phyloP scores from a whole-genome alignment of 106 monocot species.

The Alisma plantagoaquatica region DNA sequence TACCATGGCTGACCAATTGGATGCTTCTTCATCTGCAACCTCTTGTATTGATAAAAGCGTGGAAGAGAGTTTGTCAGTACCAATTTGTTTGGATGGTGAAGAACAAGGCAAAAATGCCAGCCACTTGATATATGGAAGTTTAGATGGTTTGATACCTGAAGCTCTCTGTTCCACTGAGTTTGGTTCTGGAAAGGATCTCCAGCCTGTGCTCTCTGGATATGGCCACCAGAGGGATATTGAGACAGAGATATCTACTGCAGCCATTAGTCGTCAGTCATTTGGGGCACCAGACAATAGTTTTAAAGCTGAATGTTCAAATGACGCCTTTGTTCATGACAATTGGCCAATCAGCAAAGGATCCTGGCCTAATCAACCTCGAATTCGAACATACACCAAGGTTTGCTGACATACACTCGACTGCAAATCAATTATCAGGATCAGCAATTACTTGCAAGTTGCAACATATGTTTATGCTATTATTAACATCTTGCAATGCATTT shows the following conservation, averaged over 20 bases:
- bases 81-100: conserved; percentile 44
- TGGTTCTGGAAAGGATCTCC: conserved; percentile 31
- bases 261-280: conserved; percentile 60
- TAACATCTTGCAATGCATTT: no score
- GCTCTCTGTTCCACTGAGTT: conserved; percentile 35
- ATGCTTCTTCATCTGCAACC: conserved; percentile 56
- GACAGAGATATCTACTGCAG: conserved; percentile 56
- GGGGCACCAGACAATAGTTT: conserved; percentile 38
- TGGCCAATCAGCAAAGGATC: conserved; percentile 24
- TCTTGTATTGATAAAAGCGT: conserved; percentile 44
- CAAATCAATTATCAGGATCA: no score
- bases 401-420: conserved; percentile 6
- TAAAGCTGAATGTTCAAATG: conserved; percentile 47
- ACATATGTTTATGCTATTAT: no score
- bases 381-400: conserved; percentile 81
- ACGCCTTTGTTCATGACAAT: conserved; percentile 31
- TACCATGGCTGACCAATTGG: conserved; percentile 33
- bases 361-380: conserved; percentile 49
- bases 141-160: conserved; percentile 31
- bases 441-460: no score
- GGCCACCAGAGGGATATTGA: conserved; percentile 42
- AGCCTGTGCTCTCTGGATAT: conserved; percentile 25
- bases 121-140: conserved; percentile 15
- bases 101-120: conserved; percentile 28
- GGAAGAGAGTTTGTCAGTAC: conserved; percentile 46